phyloP scores from a whole-genome alignment of 2,329 filamentous ascomycete genomes.

The Ceratocystis cubensis region DNA sequence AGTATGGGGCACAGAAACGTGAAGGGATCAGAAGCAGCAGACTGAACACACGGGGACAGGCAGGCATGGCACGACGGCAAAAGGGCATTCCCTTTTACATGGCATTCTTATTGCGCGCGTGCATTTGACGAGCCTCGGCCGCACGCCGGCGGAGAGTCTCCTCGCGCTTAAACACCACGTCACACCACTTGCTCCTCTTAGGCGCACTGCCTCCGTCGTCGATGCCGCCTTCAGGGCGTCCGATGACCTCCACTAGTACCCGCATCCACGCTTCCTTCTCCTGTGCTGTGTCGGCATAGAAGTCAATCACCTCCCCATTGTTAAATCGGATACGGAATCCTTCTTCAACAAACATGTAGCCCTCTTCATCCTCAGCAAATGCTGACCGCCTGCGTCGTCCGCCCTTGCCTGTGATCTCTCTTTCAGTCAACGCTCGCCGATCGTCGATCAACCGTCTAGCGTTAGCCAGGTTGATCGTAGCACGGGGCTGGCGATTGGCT shows the following conservation, averaged over 20 bases:
- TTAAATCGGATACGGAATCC: constrained; percentile 97
- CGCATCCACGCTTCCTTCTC: constrained; percentile 95
- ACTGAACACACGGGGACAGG: background rate
- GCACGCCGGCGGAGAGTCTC: constrained; percentile 44
- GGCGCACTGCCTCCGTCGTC: constrained; percentile 34
- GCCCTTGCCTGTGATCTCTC: constrained; percentile 62
- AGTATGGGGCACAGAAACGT: background rate
- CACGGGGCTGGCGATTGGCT: constrained; percentile 83
- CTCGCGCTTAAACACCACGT: constrained; percentile 52
- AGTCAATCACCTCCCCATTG: constrained; percentile 96
- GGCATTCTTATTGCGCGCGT: constrained; percentile 48
- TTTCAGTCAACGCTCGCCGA: constrained; percentile 67
- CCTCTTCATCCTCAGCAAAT: constrained; percentile 96
- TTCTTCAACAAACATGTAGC: constrained; percentile 99
- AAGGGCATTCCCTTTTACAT: constrained; percentile 28
- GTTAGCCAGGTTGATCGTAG: constrained; percentile 92
- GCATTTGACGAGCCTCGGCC: constrained; percentile 36
- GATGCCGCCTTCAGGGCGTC: constrained; percentile 38
- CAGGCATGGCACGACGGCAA: background rate
- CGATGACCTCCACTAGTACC: constrained; percentile 60
- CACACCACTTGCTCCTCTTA: constrained; percentile 52
- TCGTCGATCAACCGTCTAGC: constrained; percentile 90
- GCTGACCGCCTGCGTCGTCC: constrained; percentile 81
- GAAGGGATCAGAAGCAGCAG: background rate
- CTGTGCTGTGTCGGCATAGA: constrained; percentile 78